Evolutionary conservation across 2,329 filamentous ascomycete species (phyloP).

Genomic region (Botrytis galanthina): DNA sequence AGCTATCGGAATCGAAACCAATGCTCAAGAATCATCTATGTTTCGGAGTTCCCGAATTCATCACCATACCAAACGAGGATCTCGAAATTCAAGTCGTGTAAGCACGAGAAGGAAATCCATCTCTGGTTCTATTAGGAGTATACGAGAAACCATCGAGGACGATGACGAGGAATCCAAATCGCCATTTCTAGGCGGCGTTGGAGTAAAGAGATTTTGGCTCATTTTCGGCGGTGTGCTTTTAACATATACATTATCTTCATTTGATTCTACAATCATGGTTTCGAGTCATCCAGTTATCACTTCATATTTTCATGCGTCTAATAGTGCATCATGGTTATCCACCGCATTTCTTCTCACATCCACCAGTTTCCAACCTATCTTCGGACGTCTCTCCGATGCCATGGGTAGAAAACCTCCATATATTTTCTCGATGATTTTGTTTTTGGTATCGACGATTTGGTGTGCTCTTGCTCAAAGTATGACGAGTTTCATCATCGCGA

Average conservation of each 20-base stretch:
- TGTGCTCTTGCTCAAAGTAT: constrained; percentile 68
- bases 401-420: constrained; percentile 68
- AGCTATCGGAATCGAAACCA: constrained; percentile 33
- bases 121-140: constrained; percentile 26
- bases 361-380: constrained; percentile 72
- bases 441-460: constrained; percentile 64
- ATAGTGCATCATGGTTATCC: constrained; percentile 79
- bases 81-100: constrained; percentile 26
- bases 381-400: constrained; percentile 72
- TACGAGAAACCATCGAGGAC: constrained; percentile 17
- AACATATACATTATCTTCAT: constrained; percentile 59
- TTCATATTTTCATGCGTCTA: constrained; percentile 73
- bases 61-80: constrained; percentile 21
- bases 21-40: constrained; percentile 37
- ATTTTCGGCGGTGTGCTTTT: constrained; percentile 59
- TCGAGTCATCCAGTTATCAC: constrained; percentile 79
- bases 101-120: constrained; percentile 30
- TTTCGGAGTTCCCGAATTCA: constrained; percentile 35
- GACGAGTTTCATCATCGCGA: constrained; percentile 65
- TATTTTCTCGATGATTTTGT: constrained; percentile 60
- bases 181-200: constrained; percentile 45
- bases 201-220: constrained; percentile 54
- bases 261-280: constrained; percentile 79
- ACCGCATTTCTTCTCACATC: constrained; percentile 76
- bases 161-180: constrained; percentile 26